phyloP scores from a whole-genome alignment of 139 green algal species.

The Desmodesmus armatus region DNA sequence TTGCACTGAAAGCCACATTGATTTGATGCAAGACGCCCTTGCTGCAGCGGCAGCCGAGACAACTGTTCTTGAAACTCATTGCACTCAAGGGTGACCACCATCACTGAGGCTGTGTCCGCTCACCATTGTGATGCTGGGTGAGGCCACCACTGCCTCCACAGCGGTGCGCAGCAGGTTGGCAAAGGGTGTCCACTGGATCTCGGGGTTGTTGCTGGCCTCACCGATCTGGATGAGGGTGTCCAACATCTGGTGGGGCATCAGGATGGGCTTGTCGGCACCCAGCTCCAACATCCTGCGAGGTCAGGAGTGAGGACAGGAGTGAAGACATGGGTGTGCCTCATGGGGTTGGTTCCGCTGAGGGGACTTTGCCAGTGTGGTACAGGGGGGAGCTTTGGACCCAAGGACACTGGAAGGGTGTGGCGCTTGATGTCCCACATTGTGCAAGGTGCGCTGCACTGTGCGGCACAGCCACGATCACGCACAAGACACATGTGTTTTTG shows the following conservation, averaged over 20 bases:
- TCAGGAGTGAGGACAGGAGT: background rate
- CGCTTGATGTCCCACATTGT: too few relatives aligned
- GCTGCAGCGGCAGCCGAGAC: background rate
- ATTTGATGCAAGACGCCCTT: background rate
- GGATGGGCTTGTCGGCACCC: conserved; percentile 12
- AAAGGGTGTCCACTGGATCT: conserved; percentile 24
- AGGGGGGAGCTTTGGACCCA: background rate
- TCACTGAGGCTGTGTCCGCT: too few relatives aligned
- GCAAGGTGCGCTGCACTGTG: too few relatives aligned
- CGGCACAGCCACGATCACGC: too few relatives aligned
- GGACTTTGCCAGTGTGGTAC: background rate
- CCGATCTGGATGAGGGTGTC: conserved; percentile 35
- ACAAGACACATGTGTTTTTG: too few relatives aligned
- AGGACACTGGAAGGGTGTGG: background rate
- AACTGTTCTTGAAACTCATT: background rate
- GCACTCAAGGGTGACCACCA: background rate
- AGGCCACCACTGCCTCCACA: conserved; percentile 40
- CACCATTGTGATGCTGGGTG: conserved; percentile 35
- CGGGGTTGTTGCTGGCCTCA: background rate
- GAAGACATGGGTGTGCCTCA: background rate
- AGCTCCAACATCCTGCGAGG: conserved; percentile 27
- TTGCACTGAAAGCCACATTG: background rate
- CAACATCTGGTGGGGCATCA: conserved; percentile 45
- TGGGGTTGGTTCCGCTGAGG: background rate
- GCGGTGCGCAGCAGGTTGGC: conserved; percentile 30